These are phyloP conservation scores for Barnettozyma sucrosica DNA, from an alignment of 805 yeast genomes.

Conservation along the genomic window DNA sequence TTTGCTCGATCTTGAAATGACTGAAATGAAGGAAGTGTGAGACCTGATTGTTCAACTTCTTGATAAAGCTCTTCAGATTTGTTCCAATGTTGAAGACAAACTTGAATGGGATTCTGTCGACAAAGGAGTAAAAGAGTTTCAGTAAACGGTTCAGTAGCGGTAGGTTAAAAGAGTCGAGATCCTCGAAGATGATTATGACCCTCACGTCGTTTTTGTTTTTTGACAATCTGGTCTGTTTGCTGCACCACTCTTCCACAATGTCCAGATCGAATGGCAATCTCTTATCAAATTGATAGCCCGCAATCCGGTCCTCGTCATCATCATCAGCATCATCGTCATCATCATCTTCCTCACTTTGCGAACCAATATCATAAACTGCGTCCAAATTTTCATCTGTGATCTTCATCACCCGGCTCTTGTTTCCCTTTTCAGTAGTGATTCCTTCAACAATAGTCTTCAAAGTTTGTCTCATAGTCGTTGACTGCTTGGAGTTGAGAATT, in stretches of 20 bases:
- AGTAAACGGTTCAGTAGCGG: conserved; percentile 17
- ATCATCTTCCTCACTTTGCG: conserved; percentile 13
- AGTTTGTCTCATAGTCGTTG: conserved; percentile 21
- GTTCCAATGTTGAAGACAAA: conserved; percentile 23
- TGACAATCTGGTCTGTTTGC: conserved; percentile 1
- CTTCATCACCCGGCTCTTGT: background rate
- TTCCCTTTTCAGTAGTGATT: conserved; percentile 5
- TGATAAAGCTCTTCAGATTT: conserved; percentile 14
- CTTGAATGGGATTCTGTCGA: conserved; percentile 19
- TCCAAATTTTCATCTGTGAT: conserved; percentile 1
- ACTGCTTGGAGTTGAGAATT: conserved; percentile 22
- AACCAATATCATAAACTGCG: conserved; percentile 5
- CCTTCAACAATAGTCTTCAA: conserved; percentile 19
- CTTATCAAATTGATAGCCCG: conserved; percentile 13
- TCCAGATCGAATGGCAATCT: conserved; percentile 24
- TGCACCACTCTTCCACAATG: conserved; percentile 23
- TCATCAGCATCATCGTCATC: too few species aligned
- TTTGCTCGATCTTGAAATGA: conserved; percentile 22
- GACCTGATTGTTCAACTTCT: conserved; percentile 17
- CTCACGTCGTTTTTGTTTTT: conserved; percentile 10
- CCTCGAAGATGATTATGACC: conserved; percentile 22
- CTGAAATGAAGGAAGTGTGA: conserved; percentile 12
- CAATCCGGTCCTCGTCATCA: too few species aligned
- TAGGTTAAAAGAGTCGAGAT: conserved; percentile 23
- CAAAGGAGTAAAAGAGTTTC: conserved; percentile 14